phyloP scores from a whole-genome alignment of 495 filamentous ascomycete species.

The Talaromyces proteolyticus region DNA sequence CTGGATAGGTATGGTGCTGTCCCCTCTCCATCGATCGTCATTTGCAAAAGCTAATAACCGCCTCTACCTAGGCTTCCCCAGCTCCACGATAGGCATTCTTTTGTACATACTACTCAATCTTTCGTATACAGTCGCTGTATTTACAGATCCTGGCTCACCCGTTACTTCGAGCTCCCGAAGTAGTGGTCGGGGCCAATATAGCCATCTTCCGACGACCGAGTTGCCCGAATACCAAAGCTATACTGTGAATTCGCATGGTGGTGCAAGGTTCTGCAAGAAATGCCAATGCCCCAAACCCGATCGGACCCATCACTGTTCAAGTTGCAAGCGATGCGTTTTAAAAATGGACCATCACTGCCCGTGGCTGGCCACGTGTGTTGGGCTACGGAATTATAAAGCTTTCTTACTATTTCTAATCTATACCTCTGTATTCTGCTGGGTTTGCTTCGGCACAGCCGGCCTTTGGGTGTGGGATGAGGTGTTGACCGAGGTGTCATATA shows the following conservation, averaged over 20 bases:
- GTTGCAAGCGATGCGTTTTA: constrained; percentile 85
- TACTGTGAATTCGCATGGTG: constrained; percentile 86
- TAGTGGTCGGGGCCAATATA: constrained; percentile 43
- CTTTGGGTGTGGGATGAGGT: constrained; percentile 80
- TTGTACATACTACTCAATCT: constrained; percentile 79
- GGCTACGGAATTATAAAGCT: constrained; percentile 88
- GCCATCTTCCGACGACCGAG: constrained; percentile 59
- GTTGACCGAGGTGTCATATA: constrained; percentile 51
- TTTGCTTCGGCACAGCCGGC: constrained; percentile 66
- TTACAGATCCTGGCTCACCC: constrained; percentile 78
- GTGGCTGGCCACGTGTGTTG: constrained; percentile 95
- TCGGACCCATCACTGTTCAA: constrained; percentile 93
- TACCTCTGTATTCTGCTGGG: constrained; percentile 77
- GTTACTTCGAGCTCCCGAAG: constrained; percentile 25
- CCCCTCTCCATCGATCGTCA: not conserved
- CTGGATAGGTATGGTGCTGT: constrained; percentile 60
- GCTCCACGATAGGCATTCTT: constrained; percentile 54
- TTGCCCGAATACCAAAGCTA: constrained; percentile 57
- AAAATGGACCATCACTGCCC: constrained; percentile 99
- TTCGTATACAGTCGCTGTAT: constrained; percentile 87
- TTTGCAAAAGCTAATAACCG: not conserved
- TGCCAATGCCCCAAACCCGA: constrained; percentile 91
- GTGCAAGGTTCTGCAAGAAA: constrained; percentile 90
- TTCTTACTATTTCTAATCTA: constrained; percentile 94
- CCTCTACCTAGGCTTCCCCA: constrained; percentile 25